These are phyloP conservation scores for Aquilaria yunnanensis DNA, from an alignment of 345 rosid genomes.

Conservation along the genomic window DNA sequence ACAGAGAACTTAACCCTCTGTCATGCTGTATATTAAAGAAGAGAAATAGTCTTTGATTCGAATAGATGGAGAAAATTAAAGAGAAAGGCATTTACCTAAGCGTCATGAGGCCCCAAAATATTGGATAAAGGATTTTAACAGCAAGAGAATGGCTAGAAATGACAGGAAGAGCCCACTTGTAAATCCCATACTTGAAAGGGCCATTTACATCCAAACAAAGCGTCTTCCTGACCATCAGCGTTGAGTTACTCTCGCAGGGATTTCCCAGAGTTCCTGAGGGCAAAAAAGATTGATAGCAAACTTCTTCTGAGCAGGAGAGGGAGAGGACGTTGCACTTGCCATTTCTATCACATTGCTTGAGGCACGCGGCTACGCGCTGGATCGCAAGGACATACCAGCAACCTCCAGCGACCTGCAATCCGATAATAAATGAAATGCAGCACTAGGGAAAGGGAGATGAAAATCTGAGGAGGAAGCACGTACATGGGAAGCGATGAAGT, in stretches of 20 bases:
- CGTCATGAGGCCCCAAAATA: constrained; percentile 60
- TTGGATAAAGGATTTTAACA: constrained; percentile 53
- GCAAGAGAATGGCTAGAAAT: constrained; percentile 46
- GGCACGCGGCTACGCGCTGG: constrained; percentile 39
- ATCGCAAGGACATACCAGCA: constrained; percentile 61
- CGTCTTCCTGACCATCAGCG: constrained; percentile 18
- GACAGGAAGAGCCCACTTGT: constrained; percentile 44
- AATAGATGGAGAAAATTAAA: not conserved
- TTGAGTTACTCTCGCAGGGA: constrained; percentile 24
- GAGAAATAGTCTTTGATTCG: too few species aligned
- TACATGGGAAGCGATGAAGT: constrained; percentile 56
- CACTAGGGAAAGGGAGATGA: not conserved
- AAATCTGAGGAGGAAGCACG: not conserved
- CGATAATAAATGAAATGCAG: not conserved
- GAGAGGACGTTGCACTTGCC: constrained; percentile 23
- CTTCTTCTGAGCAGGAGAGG: constrained; percentile 35
- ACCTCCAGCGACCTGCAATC: constrained; percentile 50
- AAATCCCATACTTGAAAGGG: constrained; percentile 47
- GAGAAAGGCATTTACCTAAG: constrained; percentile 31
- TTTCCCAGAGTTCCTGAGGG: constrained; percentile 19
- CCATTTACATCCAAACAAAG: constrained; percentile 42
- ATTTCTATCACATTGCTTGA: constrained; percentile 27
- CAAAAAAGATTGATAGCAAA: constrained; percentile 33
- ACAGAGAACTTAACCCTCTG: not conserved
- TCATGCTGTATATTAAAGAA: too few species aligned